These are phyloP conservation scores for Leptographium radiaticola DNA, from an alignment of 2,329 filamentous ascomycete species.

Conservation along the genomic window DNA sequence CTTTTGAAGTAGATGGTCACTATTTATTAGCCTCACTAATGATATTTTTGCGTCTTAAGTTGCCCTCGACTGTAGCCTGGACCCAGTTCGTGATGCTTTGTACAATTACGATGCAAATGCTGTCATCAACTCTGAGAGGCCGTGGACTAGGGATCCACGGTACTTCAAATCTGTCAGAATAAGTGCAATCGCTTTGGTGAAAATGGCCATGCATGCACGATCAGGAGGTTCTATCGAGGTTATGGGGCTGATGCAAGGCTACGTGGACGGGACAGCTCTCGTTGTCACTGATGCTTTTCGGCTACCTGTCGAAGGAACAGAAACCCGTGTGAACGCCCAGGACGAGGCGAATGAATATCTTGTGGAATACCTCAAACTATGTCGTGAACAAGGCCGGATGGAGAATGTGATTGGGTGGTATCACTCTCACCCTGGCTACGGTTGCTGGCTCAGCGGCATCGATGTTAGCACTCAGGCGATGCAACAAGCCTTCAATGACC, in stretches of 20 bases:
- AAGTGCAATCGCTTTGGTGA: slow-evolving; percentile 83
- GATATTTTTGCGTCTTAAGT: background rate
- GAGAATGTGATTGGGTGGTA: slow-evolving; percentile 98
- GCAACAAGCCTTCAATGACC: slow-evolving; percentile 77
- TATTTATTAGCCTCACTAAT: no score
- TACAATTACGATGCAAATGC: slow-evolving; percentile 65
- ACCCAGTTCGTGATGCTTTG: slow-evolving; percentile 78
- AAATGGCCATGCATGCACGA: slow-evolving; percentile 99
- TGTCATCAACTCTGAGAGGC: slow-evolving; percentile 46
- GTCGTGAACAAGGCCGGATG: slow-evolving; percentile 60
- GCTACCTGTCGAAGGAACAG: slow-evolving; percentile 92
- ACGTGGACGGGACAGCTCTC: slow-evolving; percentile 72
- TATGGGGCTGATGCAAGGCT: slow-evolving; percentile 97
- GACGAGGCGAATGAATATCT: slow-evolving; percentile 96
- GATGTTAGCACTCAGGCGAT: slow-evolving; percentile 80
- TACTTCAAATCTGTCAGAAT: slow-evolving; percentile 93
- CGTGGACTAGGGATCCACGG: slow-evolving; percentile 67
- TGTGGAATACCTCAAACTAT: slow-evolving; percentile 67
- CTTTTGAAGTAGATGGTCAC: background rate
- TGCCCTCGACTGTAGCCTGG: slow-evolving; percentile 88
- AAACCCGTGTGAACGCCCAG: slow-evolving; percentile 93
- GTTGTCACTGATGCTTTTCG: slow-evolving; percentile 91
- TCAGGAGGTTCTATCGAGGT: slow-evolving; percentile 84
- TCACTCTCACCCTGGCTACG: slow-evolving; percentile 93
- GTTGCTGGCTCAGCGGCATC: slow-evolving; percentile 95